Evolutionary conservation across 176 grass and related monocot genomes (phyloP).

Genomic region (Oryza glaberrima): DNA sequence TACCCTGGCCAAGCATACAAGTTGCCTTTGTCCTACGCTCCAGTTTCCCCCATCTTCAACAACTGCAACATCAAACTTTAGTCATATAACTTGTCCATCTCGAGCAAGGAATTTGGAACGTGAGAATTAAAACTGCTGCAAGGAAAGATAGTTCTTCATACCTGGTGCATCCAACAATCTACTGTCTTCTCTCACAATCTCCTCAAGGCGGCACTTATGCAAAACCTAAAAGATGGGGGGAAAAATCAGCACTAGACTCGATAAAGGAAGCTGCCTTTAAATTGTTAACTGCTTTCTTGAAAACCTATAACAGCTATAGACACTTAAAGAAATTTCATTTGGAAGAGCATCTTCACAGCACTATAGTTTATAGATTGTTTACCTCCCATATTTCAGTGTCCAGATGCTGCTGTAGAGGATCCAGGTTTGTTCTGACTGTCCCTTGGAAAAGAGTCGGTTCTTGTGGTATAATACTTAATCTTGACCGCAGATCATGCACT

Average conservation of each 20-base stretch:
- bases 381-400: conserved; percentile 91
- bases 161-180: conserved; percentile 79
- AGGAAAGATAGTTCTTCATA: conserved; percentile 31
- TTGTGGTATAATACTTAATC: conserved; percentile 91
- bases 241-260: background rate
- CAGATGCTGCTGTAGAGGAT: conserved; percentile 66
- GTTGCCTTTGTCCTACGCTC: conserved; percentile 89
- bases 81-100: conserved; percentile 3
- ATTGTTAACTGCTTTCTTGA: background rate
- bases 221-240: conserved; percentile 52
- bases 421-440: conserved; percentile 76
- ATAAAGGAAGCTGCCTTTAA: conserved; percentile 10
- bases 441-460: conserved; percentile 94
- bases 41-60: conserved; percentile 85
- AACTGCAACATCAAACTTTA: conserved; percentile 52
- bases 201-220: conserved; percentile 63
- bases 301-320: conserved; percentile 1
- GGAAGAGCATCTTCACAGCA: background rate
- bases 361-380: conserved; percentile 25
- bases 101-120: conserved; percentile 2
- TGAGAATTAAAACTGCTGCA: background rate
- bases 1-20: conserved; percentile 82
- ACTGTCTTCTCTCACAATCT: conserved; percentile 69
- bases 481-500: conserved; percentile 76
- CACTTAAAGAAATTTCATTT: background rate